Evolutionary conservation across 192 early-diverging fungal genomes (phyloP), one percentile per base, ranked within the genome.

Genomic region (Entophlyctis luteolus): DNA sequence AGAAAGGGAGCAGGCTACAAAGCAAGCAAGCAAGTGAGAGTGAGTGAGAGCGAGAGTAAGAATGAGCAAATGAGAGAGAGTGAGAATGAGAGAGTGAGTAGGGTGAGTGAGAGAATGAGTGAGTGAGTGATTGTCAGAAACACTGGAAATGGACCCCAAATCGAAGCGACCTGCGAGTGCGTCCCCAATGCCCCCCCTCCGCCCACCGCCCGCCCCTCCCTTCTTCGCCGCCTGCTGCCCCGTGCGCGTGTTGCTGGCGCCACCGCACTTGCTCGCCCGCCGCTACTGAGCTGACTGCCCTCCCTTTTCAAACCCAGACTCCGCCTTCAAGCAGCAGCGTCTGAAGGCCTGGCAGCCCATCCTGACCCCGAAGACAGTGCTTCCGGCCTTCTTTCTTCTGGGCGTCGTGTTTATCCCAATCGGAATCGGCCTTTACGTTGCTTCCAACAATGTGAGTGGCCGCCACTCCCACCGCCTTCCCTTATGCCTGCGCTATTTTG

Each of bases 301-400:
- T n/a, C n/a, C n/a, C n/a, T n/a, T n/a, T n/a, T n/a, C n/a, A n/a
- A n/a, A 1, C 18, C 14, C 55, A 81, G 80, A 99, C 82, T 98
- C 95, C 33, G 95, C 96, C 31, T 98, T 99, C 73, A 98, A 97
- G 82, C 97, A 99, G 78, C 97, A 99, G 70, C 90, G 97, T 14
- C 88, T 99, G 75, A 94, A 93, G 79, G 92, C 95, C 18, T 99
- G 97, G 97, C 97, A 99, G 78, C 97, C 97, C 0, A 86, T 99
- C 47, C 85, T 99, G 23, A 99, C 96, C 10, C 97, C 97, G 50
- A 98, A 96, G 77, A 95, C 92, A 28, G 97, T 99, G 4, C 75
- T 99, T 22, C 97, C 97, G 10, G 92, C 93, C 32, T 91, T 98
- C 59, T 96, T 99, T 70, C 76, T 91, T 31, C 86, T 97, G 33